phyloP scores from a whole-genome alignment of 345 rosid species.

The Clarkia xantiana region DNA sequence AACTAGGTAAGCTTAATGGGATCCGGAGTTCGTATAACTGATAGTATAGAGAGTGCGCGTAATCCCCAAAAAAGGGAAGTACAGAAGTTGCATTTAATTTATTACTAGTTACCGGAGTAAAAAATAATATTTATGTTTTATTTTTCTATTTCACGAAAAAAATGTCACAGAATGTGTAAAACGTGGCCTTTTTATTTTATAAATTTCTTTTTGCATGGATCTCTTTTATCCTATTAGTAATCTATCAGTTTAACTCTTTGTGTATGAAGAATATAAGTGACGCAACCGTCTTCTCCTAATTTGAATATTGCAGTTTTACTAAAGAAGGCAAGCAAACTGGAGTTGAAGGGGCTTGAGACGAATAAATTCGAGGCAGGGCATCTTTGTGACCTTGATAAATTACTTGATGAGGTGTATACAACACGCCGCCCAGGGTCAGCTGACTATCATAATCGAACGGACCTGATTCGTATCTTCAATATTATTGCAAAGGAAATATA shows the following conservation, averaged over 20 bases:
- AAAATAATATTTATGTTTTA: too few relatives aligned
- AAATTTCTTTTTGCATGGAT: background rate
- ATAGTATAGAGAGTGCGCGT: too few relatives aligned
- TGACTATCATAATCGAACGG: conserved; percentile 23
- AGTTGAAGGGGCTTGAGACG: conserved; percentile 13
- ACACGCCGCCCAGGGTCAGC: conserved; percentile 17
- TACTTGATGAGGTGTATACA: conserved; percentile 21
- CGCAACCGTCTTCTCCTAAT: background rate
- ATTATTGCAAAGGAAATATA: conserved; percentile 24
- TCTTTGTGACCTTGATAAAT: conserved; percentile 16
- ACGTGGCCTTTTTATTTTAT: background rate
- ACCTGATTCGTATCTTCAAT: conserved; percentile 25
- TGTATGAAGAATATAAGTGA: background rate
- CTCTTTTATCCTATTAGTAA: background rate
- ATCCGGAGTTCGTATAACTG: too few relatives aligned
- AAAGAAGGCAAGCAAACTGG: conserved; percentile 26
- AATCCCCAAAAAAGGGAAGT: too few relatives aligned
- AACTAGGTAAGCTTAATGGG: too few relatives aligned
- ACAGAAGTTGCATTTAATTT: too few relatives aligned
- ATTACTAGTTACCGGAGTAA: too few relatives aligned
- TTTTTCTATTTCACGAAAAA: too few relatives aligned
- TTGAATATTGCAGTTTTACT: conserved; percentile 5
- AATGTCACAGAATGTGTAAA: background rate
- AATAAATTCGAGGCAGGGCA: conserved; percentile 10
- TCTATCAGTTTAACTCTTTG: background rate